Conservation (phyloP, 768 basidiomycete genomes). For the Chlorophyllum brunneum region DNA sequence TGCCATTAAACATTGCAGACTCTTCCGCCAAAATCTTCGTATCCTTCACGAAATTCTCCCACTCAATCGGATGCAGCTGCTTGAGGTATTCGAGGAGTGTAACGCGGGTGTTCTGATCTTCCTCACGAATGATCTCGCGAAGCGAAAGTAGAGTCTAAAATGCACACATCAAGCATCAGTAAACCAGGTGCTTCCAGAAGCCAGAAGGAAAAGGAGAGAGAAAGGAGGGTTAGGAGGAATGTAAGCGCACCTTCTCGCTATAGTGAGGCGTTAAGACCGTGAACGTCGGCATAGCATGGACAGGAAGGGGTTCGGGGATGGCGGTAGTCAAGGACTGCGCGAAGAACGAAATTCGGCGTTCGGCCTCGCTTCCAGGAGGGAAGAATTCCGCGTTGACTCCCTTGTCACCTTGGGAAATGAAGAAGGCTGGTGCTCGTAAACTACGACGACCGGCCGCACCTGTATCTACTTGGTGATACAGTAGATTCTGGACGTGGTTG, state of each 20-base stretch:
- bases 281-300: conserved; percentile 99
- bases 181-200: conserved; percentile 8
- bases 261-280: conserved; percentile 98
- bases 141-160: conserved; percentile 86
- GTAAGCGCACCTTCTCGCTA: conserved; percentile 78
- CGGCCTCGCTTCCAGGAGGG: conserved; percentile 91
- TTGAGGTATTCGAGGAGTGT: conserved; percentile 98
- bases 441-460: conserved; percentile 81
- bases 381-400: conserved; percentile 83
- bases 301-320: conserved; percentile 88
- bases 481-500: conserved; percentile 95
- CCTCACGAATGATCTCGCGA: conserved; percentile 97
- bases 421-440: conserved; percentile 94
- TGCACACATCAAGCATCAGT: conserved; percentile 10
- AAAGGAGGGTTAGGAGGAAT: neutral
- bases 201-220: neutral
- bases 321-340: conserved; percentile 96
- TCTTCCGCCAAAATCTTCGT: conserved; percentile 99
- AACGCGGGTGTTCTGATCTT: conserved; percentile 95
- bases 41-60: conserved; percentile 99
- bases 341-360: conserved; percentile 98
- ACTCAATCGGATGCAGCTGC: conserved; percentile 95
- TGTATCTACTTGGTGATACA: conserved; percentile 94
- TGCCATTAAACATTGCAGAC: conserved; percentile 78
- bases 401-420: conserved; percentile 93